Evolutionary conservation across 352 stramenopile genomes (phyloP).

Genomic region (Thraustochytrium sp.): DNA sequence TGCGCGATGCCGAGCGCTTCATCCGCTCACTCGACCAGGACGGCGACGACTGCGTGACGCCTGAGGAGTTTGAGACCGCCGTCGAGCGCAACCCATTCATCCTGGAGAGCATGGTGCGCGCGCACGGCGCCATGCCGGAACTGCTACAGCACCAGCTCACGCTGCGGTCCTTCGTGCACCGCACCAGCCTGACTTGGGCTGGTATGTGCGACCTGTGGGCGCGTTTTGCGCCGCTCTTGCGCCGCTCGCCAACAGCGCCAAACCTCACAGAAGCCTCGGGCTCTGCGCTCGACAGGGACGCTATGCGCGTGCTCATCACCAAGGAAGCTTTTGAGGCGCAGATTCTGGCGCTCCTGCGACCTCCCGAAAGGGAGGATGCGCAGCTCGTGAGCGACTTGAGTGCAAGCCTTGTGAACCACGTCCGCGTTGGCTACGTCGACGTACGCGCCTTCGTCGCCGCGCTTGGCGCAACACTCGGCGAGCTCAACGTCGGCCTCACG

Average conservation of each 20-base stretch:
- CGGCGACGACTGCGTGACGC: not conserved
- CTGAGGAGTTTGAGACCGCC: constrained; percentile 2
- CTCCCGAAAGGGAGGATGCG: not conserved
- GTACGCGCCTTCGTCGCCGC: not conserved
- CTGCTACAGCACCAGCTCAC: not conserved
- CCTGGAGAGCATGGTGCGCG: constrained; percentile 4
- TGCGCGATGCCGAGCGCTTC: constrained; percentile 10
- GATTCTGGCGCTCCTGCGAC: not conserved
- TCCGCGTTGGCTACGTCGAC: not conserved
- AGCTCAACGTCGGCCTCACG: constrained; percentile 34
- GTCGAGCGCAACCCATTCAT: constrained; percentile 23
- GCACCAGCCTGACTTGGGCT: constrained; percentile 24
- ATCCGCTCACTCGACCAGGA: not conserved
- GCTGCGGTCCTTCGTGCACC: constrained; percentile 10
- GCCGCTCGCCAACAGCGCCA: not conserved
- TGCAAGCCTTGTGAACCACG: not conserved
- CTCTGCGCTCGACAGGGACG: too few relatives aligned
- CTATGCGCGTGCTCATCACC: not conserved
- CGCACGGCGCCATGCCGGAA: not conserved
- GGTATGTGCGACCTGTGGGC: not conserved
- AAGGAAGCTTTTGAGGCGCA: not conserved
- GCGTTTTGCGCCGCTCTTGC: not conserved
- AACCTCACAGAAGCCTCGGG: too few relatives aligned
- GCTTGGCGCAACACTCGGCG: not conserved
- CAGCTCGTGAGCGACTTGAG: not conserved